Evolutionary conservation across 176 grass and related monocot species (phyloP).

Genomic region (Sorghum bicolor): Sorghum_bicolor_NCBIv3 NC_012874.2:71650001-71650500

Average conservation of each 20-base stretch:
- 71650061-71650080: constrained; percentile 32
- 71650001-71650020: constrained; percentile 48
- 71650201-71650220: constrained; percentile 17
- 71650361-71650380: not conserved
- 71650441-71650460: not conserved
- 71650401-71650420: not conserved
- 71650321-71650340: constrained; percentile 35
- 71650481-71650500: not conserved
- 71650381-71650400: constrained; percentile 12
- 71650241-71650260: not conserved
- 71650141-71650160: constrained; percentile 51
- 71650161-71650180: constrained; percentile 46
- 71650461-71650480: not conserved
- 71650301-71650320: constrained; percentile 12
- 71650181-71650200: constrained; percentile 46
- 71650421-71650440: not conserved
- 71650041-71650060: not conserved
- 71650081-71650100: constrained; percentile 70
- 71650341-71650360: constrained; percentile 32
- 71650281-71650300: constrained; percentile 12
- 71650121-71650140: constrained; percentile 60
- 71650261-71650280: not conserved
- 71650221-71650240: not conserved
- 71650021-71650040: constrained; percentile 22
- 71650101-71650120: constrained; percentile 78